phyloP scores from a whole-genome alignment of 2,329 filamentous ascomycete genomes.

The Neurospora sp. region DNA sequence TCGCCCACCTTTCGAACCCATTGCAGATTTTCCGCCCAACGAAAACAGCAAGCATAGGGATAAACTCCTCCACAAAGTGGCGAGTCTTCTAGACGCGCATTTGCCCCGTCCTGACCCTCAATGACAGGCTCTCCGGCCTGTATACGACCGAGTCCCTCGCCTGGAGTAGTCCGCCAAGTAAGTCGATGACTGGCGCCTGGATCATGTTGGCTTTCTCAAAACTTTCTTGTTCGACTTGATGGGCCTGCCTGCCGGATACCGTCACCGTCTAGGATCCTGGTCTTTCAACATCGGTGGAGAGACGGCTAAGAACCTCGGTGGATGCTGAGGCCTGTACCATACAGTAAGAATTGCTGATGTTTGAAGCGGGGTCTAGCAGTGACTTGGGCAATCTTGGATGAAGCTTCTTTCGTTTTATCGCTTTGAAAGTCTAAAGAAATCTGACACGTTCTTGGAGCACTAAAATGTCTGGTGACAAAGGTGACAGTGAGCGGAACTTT shows the following conservation, averaged over 20 bases:
- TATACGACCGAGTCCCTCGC: background rate
- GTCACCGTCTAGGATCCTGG: background rate
- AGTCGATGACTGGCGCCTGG: background rate
- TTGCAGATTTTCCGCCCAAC: background rate
- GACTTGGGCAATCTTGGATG: slow-evolving; percentile 8
- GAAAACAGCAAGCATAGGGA: background rate
- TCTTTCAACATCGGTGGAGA: background rate
- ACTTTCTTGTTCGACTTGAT: background rate
- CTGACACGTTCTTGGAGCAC: slow-evolving; percentile 6
- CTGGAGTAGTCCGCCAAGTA: background rate
- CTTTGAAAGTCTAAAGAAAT: slow-evolving; percentile 16
- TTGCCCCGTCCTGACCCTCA: background rate
- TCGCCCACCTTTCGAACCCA: background rate
- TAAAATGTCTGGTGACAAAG: background rate
- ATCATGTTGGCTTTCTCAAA: background rate
- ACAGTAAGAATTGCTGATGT: slow-evolving; percentile 12
- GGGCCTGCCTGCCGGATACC: background rate
- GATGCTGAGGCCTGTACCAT: background rate
- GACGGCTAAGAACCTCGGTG: slow-evolving; percentile 1
- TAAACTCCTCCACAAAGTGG: background rate
- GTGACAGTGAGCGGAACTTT: slow-evolving; percentile 9
- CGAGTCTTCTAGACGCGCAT: background rate
- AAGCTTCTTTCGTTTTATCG: slow-evolving; percentile 11
- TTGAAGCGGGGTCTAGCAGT: slow-evolving; percentile 7
- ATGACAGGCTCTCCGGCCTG: background rate